A percentile compares a stretch with the other conserved stretches of the same genome.
phyloP scores from a whole-genome alignment of 179 eudicot genomes.

The Nepenthes alata region DNA sequence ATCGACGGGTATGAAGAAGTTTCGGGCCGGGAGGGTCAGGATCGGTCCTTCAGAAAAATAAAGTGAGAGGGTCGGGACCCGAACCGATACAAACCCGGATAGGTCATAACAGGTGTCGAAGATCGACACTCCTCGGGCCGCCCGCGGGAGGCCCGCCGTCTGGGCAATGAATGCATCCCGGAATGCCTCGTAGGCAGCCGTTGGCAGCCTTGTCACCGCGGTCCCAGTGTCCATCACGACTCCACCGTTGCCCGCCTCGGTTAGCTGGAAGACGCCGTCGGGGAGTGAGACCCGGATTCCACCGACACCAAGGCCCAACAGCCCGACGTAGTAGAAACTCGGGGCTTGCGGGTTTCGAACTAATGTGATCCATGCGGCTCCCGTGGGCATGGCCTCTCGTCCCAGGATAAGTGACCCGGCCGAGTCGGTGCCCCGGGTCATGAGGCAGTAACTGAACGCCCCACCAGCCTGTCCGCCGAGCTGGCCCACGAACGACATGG shows the following conservation, averaged over 20 bases:
- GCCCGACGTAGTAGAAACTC: constrained; percentile 57
- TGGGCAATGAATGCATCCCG: constrained; percentile 37
- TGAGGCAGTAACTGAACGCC: constrained; percentile 64
- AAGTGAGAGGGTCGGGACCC: constrained; percentile 80
- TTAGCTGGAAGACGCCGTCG: constrained; percentile 24
- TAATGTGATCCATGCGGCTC: constrained; percentile 77
- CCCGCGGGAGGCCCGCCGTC: constrained; percentile 41
- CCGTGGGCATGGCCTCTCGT: constrained; percentile 49
- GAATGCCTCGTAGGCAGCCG: constrained; percentile 43
- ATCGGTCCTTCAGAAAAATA: constrained; percentile 65
- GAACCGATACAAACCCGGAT: constrained; percentile 48
- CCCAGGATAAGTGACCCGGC: constrained; percentile 66
- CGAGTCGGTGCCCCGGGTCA: constrained; percentile 49
- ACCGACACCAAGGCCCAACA: constrained; percentile 73
- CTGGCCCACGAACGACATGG: constrained; percentile 75
- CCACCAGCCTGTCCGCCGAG: constrained; percentile 68
- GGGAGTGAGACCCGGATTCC: constrained; percentile 44
- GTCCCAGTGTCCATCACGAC: constrained; percentile 90
- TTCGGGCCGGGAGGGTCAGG: constrained; percentile 66
- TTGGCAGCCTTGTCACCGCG: constrained; percentile 38
- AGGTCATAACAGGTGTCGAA: constrained; percentile 78
- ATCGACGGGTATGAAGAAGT: constrained; percentile 66
- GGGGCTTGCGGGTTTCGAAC: constrained; percentile 48
- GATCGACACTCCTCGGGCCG: constrained; percentile 32
- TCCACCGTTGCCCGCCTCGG: constrained; percentile 43